phyloP scores from a whole-genome alignment of 768 basidiomycete species.

The Kwoniella newhampshirensis region DNA sequence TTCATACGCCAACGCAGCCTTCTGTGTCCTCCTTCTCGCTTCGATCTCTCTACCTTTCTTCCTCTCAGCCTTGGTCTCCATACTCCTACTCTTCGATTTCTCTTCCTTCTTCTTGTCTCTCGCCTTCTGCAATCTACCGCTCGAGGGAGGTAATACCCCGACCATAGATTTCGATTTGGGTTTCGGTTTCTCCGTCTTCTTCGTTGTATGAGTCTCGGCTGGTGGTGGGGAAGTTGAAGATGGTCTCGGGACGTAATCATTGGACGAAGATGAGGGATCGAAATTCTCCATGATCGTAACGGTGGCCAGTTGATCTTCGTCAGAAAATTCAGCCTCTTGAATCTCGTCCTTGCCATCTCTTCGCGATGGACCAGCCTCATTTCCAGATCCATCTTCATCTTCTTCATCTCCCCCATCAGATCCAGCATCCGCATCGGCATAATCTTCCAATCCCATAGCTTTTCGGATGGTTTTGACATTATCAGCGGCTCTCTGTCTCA shows the following conservation, averaged over 20 bases:
- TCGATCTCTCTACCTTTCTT: slow-evolving; percentile 66
- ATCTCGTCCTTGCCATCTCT: slow-evolving; percentile 34
- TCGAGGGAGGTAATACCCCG: slow-evolving; percentile 44
- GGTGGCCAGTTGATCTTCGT: slow-evolving; percentile 79
- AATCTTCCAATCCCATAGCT: slow-evolving; percentile 56
- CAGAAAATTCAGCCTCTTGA: slow-evolving; percentile 71
- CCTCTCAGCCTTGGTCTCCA: slow-evolving; percentile 70
- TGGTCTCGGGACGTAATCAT: background rate
- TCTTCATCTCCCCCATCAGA: slow-evolving; percentile 53
- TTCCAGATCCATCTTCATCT: slow-evolving; percentile 50
- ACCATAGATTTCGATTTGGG: slow-evolving; percentile 17
- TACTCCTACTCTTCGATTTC: slow-evolving; percentile 56
- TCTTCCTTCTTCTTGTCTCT: slow-evolving; percentile 26
- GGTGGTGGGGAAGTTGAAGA: slow-evolving; percentile 21
- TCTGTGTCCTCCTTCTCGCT: slow-evolving; percentile 64
- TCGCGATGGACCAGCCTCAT: slow-evolving; percentile 38
- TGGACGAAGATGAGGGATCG: slow-evolving; percentile 61
- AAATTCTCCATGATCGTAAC: slow-evolving; percentile 92
- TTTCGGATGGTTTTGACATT: slow-evolving; percentile 76
- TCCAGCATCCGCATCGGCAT: slow-evolving; percentile 7
- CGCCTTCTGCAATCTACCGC: slow-evolving; percentile 35
- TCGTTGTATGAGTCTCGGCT: too few species aligned
- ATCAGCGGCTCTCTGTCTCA: slow-evolving; percentile 72
- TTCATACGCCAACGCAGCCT: slow-evolving; percentile 70
- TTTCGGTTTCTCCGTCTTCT: slow-evolving; percentile 56